phyloP scores from a whole-genome alignment of 2,329 filamentous ascomycete species.

The Xylaria sp. region DNA sequence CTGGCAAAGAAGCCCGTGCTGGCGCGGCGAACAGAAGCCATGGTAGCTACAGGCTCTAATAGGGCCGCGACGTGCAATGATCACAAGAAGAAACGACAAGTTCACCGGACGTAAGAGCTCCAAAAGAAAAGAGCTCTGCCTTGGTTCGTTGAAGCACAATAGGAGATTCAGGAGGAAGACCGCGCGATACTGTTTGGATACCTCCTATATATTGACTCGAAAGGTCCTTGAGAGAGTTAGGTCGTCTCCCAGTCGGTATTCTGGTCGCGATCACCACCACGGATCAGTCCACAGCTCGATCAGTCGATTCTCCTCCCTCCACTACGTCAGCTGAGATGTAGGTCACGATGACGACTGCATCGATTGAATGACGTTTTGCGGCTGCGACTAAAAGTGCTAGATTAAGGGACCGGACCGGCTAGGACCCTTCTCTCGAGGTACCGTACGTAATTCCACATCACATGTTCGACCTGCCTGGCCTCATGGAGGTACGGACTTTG shows the following conservation, averaged over 20 bases:
- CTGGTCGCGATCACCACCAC: too few species aligned
- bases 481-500: neutral
- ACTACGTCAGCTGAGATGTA: neutral
- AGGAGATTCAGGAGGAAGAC: neutral
- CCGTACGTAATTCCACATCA: neutral
- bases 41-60: neutral
- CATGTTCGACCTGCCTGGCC: neutral
- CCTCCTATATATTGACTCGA: neutral
- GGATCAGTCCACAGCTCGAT: too few species aligned
- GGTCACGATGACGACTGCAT: neutral
- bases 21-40: conserved; percentile 15
- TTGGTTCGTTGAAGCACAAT: neutral
- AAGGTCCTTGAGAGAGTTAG: too few species aligned
- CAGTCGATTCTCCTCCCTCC: neutral
- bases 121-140: neutral
- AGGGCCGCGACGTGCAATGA: too few species aligned
- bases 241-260: too few species aligned
- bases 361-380: neutral
- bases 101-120: neutral
- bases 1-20: conserved; percentile 21
- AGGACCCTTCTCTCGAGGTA: neutral
- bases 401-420: neutral
- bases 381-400: neutral
- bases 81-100: neutral
- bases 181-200: neutral